Conservation (phyloP, 768 basidiomycete species). For the Tricholoma sp. region DNA sequence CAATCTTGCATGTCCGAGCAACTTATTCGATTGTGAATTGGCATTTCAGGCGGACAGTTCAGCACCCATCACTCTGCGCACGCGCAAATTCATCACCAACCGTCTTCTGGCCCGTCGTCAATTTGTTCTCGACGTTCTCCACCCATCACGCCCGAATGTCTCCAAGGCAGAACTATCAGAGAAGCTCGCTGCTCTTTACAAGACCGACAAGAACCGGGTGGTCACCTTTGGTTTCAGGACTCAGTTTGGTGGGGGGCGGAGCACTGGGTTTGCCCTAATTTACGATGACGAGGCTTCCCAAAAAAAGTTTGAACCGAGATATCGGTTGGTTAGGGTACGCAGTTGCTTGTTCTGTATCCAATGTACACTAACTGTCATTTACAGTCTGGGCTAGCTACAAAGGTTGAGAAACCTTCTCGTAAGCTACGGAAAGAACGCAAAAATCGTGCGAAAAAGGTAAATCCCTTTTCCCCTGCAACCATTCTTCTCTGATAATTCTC, state of each 20-base stretch:
- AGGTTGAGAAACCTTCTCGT: conserved; percentile 88
- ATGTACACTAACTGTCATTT: not conserved
- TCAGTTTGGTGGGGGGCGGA: conserved; percentile 96
- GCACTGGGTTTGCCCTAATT: conserved; percentile 95
- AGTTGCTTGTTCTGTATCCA: conserved; percentile 1
- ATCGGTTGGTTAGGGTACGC: conserved; percentile 89
- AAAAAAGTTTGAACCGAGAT: conserved; percentile 95
- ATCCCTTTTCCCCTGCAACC: not conserved
- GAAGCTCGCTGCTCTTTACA: conserved; percentile 90
- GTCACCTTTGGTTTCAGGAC: conserved; percentile 94
- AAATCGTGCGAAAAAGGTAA: conserved; percentile 98
- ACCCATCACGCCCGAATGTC: conserved; percentile 94
- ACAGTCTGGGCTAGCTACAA: conserved; percentile 63
- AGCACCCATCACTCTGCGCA: conserved; percentile 91
- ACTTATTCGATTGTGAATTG: not conserved
- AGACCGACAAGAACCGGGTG: conserved; percentile 85
- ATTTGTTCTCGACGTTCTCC: conserved; percentile 91
- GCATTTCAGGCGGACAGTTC: conserved; percentile 62
- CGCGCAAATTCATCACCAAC: conserved; percentile 99
- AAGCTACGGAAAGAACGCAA: conserved; percentile 99
- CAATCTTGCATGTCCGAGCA: not conserved
- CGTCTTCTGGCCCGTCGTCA: conserved; percentile 93
- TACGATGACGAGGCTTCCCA: conserved; percentile 95
- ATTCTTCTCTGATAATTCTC: conserved; percentile 11
- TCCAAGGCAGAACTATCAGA: conserved; percentile 88